phyloP scores from a whole-genome alignment of 1,139 yeast genomes.

The Meyerozyma carpophila region DNA sequence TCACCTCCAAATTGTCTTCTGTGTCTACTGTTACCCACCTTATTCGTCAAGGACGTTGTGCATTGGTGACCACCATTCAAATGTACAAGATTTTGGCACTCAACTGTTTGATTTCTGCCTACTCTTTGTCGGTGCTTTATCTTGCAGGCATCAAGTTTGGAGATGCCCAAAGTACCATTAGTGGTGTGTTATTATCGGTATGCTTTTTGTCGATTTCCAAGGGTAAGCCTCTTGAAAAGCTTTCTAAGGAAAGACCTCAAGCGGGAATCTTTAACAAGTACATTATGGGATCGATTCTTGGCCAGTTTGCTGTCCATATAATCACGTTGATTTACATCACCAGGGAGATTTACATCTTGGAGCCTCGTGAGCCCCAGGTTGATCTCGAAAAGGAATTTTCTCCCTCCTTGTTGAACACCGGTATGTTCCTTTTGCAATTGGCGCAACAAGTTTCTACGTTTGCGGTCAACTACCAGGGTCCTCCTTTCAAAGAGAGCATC shows the following conservation, averaged over 20 bases:
- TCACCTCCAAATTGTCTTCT: conserved; percentile 88
- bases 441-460: conserved; percentile 97
- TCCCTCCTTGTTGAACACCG: conserved; percentile 92
- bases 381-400: conserved; percentile 85
- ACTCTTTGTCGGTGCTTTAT: conserved; percentile 87
- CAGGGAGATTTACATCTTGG: conserved; percentile 73
- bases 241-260: conserved; percentile 94
- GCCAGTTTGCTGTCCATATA: conserved; percentile 94
- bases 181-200: conserved; percentile 85
- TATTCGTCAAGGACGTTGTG: conserved; percentile 98
- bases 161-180: conserved; percentile 92
- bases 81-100: conserved; percentile 97
- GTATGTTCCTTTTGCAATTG: conserved; percentile 87
- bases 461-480: conserved; percentile 96
- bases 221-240: conserved; percentile 84
- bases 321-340: conserved; percentile 78
- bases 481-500: conserved; percentile 92
- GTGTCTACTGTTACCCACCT: conserved; percentile 92
- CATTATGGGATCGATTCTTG: conserved; percentile 95
- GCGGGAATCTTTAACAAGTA: conserved; percentile 93
- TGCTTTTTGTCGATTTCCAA: conserved; percentile 95
- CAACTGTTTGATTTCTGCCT: conserved; percentile 95
- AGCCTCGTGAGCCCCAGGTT: conserved; percentile 84
- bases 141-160: conserved; percentile 98
- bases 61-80: conserved; percentile 94